These are phyloP conservation scores for Setomelanomma holmii DNA, from an alignment of 2,329 filamentous ascomycete genomes.

Conservation along the genomic window DNA sequence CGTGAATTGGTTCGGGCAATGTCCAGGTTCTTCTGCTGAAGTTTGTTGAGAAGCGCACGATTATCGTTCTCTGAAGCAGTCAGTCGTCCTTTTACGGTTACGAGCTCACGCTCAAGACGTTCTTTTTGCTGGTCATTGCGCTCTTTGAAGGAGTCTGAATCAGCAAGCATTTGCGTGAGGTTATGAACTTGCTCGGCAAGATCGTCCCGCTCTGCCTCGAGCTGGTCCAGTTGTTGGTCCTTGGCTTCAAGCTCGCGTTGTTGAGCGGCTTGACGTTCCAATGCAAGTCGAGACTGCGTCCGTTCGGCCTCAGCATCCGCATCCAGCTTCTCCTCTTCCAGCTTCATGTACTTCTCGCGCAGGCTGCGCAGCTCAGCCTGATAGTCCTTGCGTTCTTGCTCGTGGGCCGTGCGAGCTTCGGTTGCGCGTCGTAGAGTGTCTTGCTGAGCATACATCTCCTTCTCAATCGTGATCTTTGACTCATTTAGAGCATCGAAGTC, in stretches of 20 bases:
- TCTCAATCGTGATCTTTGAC: conserved; percentile 96
- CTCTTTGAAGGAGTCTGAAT: conserved; percentile 86
- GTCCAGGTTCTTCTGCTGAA: conserved; percentile 96
- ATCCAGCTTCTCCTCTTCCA: conserved; percentile 84
- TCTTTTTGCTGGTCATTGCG: conserved; percentile 95
- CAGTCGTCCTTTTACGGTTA: conserved; percentile 87
- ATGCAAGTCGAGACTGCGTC: conserved; percentile 76
- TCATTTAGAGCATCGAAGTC: conserved; percentile 89
- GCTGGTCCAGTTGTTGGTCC: conserved; percentile 75
- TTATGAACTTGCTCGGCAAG: conserved; percentile 83
- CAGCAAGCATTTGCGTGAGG: conserved; percentile 84
- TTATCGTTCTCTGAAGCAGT: conserved; percentile 97
- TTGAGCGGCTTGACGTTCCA: conserved; percentile 79
- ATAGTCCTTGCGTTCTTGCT: conserved; percentile 88
- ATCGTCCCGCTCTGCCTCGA: conserved; percentile 79
- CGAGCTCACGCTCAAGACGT: conserved; percentile 86
- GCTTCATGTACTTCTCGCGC: conserved; percentile 80
- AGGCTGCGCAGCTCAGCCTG: conserved; percentile 84
- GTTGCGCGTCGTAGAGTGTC: conserved; percentile 86
- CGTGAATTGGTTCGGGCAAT: conserved; percentile 89
- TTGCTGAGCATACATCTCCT: conserved; percentile 95
- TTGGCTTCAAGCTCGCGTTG: conserved; percentile 82
- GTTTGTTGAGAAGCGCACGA: conserved; percentile 90
- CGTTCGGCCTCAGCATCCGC: conserved; percentile 83
- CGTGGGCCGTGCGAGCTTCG: conserved; percentile 78